phyloP scores from a whole-genome alignment of 1,284 basidiomycete genomes.

The Waitea zeae region DNA sequence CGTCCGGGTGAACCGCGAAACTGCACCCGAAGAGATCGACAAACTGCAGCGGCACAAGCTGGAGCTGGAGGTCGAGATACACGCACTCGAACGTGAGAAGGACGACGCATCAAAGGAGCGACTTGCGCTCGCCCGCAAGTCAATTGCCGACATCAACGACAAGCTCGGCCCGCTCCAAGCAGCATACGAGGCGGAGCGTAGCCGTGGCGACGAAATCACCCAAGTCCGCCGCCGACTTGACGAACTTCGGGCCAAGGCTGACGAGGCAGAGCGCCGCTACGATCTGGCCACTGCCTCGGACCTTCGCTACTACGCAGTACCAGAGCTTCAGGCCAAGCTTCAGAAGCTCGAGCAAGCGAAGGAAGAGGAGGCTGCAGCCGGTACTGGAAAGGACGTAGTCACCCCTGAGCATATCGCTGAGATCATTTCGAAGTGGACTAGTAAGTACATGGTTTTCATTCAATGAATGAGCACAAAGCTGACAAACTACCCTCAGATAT shows the following conservation, averaged over 20 bases:
- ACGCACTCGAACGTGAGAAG: slow-evolving; percentile 89
- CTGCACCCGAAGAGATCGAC: slow-evolving; percentile 89
- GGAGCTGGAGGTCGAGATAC: slow-evolving; percentile 90
- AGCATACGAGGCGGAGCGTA: slow-evolving; percentile 67
- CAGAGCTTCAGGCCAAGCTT: slow-evolving; percentile 74
- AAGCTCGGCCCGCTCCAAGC: slow-evolving; percentile 79
- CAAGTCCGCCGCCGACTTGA: slow-evolving; percentile 74
- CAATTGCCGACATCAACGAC: slow-evolving; percentile 79
- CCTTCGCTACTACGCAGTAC: slow-evolving; percentile 84
- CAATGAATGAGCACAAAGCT: not conserved
- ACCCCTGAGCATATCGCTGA: slow-evolving; percentile 85
- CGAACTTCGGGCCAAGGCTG: slow-evolving; percentile 82
- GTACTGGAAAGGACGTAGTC: slow-evolving; percentile 56
- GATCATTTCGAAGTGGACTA: slow-evolving; percentile 80
- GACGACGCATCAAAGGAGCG: slow-evolving; percentile 84
- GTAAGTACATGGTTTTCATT: not conserved
- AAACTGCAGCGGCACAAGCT: slow-evolving; percentile 86
- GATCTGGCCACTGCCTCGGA: slow-evolving; percentile 83
- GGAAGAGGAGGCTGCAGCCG: slow-evolving; percentile 44
- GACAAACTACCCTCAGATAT: slow-evolving; percentile 33
- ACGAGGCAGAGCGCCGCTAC: slow-evolving; percentile 83
- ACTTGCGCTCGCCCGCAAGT: slow-evolving; percentile 61
- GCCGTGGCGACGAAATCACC: slow-evolving; percentile 55
- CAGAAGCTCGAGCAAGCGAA: slow-evolving; percentile 59
- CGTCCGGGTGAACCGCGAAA: slow-evolving; percentile 89